phyloP scores from a whole-genome alignment of 805 yeast species.

The Tetrapisispora namnaoensis region DNA sequence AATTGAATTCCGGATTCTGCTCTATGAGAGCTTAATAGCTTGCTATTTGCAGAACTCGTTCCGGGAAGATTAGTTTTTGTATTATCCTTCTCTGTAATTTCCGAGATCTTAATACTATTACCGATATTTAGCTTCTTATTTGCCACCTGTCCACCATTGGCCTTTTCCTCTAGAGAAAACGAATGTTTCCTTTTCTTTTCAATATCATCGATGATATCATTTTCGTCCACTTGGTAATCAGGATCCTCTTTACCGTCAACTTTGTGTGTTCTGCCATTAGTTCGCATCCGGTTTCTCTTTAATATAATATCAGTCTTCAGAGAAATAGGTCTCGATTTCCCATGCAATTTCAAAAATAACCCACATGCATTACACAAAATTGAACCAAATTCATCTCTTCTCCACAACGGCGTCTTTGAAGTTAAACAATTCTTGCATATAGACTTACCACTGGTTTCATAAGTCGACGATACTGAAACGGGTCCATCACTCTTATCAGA shows the following conservation, averaged over 20 bases:
- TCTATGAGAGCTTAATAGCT: not conserved
- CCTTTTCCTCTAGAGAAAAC: too few species aligned
- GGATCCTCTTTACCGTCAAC: not conserved
- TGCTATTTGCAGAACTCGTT: not conserved
- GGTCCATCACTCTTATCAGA: not conserved
- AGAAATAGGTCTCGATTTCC: slow-evolving; percentile 85
- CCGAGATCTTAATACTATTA: too few species aligned
- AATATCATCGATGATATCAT: not conserved
- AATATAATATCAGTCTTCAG: slow-evolving; percentile 88
- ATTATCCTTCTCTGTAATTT: too few species aligned
- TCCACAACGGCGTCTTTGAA: slow-evolving; percentile 89
- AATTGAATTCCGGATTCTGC: not conserved
- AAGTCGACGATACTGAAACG: not conserved
- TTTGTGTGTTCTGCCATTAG: slow-evolving; percentile 1
- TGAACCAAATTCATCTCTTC: slow-evolving; percentile 85
- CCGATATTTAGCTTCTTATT: too few species aligned
- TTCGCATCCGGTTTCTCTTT: slow-evolving; percentile 69
- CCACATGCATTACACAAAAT: slow-evolving; percentile 95
- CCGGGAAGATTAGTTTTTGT: not conserved
- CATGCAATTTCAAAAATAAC: slow-evolving; percentile 77
- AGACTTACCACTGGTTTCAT: slow-evolving; percentile 28
- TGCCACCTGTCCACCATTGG: too few species aligned
- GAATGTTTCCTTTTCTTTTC: not conserved
- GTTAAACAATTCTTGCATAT: slow-evolving; percentile 87
- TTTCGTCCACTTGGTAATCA: not conserved